Base-by-base conservation (phyloP, 176 grass and related monocot species). In the Cenchrus fungigraminus region DNA sequence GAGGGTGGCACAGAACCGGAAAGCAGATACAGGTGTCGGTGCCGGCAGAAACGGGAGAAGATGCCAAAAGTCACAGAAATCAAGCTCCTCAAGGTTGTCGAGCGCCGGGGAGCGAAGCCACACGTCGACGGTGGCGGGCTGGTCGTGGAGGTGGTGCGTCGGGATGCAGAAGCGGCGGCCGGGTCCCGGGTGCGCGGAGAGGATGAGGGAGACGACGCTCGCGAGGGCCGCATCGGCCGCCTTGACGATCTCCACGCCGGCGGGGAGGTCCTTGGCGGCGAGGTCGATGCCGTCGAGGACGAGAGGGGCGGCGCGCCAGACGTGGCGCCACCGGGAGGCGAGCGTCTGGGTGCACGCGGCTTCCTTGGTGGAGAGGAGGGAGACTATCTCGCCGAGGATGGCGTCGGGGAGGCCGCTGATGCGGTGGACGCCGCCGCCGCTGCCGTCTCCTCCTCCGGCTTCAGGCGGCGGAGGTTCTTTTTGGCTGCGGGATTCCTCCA, bases 1-100 rank as follows among this genome's bases (percentile, higher is more conserved):
- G 74, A 85, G 74, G 28, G 40, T 60, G 43, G 42, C 19, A 12
- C 53, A 61, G 74, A 78, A 69, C 16, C 70, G 86, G 49, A 90
- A 84, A 50, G 61, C 68, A 1, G 80, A 74, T 32, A 71, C 83
- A 5, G 71, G 67, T 0, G 76, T 83, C 40, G 87, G 60, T 17
- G 66, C 34, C 40, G 42, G 42, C 3, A 6, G 8, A 5, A 16
- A 42, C 7, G 34, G 32, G 0, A 0, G 3, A 32, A 15, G 0
- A 4, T 1, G 3, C 13, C 47, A 8, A 9, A 3, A 9, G 1
- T n/a, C 29, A 1, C 9, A 34, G 53, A 85, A 71, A 5, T 62
- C 65, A 6, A 78, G 40, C 74, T 79, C 65, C 65, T 83, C 12
- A 1, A 83, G 71, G 11, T 52, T 4, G 17, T 53, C 59, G 19